Base-by-base conservation (phyloP, 2,329 filamentous ascomycete species). In the Aspergillus uvarum region DNA sequence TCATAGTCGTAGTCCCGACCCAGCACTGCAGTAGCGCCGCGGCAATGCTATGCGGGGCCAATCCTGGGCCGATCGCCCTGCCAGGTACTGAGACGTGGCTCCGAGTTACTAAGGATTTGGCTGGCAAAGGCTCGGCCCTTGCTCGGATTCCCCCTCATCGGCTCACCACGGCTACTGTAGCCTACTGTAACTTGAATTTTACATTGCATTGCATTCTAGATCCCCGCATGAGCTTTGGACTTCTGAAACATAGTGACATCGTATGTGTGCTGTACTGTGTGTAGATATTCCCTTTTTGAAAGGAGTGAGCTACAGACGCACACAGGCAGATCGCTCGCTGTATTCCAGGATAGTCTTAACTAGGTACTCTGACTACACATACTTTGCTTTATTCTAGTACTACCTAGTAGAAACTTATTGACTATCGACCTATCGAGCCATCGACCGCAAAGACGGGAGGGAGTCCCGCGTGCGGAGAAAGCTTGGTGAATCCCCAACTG, bases 381-480 rank as follows among this genome's bases (percentile, higher is more conserved):
- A 29, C 8, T 29, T 29, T 8, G 8, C 26, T 6, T 29, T 6
- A 29, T 8, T 26, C 8, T 29, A 29, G 26, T 29, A 10, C 7
- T 8, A 29, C 8, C 8, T 29, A 29, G 26, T 29, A 29, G 1
- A 8, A 29, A 29, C 8, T 29, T 10, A 29, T 10, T 12, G 2
- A 16, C 10, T 10, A 35, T 35, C 2, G 26, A 29, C 26, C 26
- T 29, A 8, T 29, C 5, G 8, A 29, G 6, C 26, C 8, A 29
- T 8, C 26, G 26, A 29, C 26, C 24, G 24, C 24, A 26, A 26
- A 26, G 24, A 26, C 38, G 38, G 38, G 38, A 44, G 38, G 16
- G 16, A 19, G 53, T 56, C 54, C 58, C 58, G 60, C 51, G 58
- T 62, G 60, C 60, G 60, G 60, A 62, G 60, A 60, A 57, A 48